Percentiles rank a stretch among this genome's conserved stretches.
These are phyloP conservation scores for Leptodermis oblonga DNA, from an alignment of 257 asterid species.

Conservation along the genomic window DNA sequence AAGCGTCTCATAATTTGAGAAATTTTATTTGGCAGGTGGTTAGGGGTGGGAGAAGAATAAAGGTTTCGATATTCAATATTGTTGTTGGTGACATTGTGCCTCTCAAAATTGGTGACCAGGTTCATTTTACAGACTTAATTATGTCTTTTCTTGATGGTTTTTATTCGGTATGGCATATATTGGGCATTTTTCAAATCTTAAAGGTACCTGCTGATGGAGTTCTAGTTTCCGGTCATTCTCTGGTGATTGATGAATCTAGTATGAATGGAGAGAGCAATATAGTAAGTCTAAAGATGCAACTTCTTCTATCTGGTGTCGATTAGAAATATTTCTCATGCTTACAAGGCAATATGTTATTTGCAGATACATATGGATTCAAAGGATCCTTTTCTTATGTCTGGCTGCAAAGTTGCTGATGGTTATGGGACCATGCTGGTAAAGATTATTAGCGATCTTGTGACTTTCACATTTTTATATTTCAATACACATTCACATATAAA, in stretches of 20 bases:
- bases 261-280: conserved; percentile 99
- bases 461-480: not conserved
- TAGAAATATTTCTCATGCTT: conserved; percentile 9
- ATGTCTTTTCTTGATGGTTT: conserved; percentile 7
- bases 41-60: conserved; percentile 73
- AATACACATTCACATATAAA: not conserved
- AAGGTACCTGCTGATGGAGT: conserved; percentile 98
- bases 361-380: conserved; percentile 84
- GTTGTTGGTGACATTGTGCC: conserved; percentile 91
- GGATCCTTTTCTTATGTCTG: conserved; percentile 89
- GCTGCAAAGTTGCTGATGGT: conserved; percentile 98
- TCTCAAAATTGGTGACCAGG: conserved; percentile 99
- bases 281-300: conserved; percentile 43
- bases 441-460: not conserved
- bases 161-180: not conserved
- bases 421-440: conserved; percentile 94
- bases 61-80: conserved; percentile 81
- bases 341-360: conserved; percentile 15
- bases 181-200: conserved; percentile 18
- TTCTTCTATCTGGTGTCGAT: conserved; percentile 10
- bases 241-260: conserved; percentile 90
- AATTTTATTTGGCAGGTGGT: conserved; percentile 48
- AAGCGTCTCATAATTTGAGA: not conserved
- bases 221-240: conserved; percentile 71
- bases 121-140: conserved; percentile 17